Percentiles rank a stretch among this genome's conserved stretches.
phyloP scores from a whole-genome alignment of 2,329 filamentous ascomycete species.

The Ceratocystis destructans region DNA sequence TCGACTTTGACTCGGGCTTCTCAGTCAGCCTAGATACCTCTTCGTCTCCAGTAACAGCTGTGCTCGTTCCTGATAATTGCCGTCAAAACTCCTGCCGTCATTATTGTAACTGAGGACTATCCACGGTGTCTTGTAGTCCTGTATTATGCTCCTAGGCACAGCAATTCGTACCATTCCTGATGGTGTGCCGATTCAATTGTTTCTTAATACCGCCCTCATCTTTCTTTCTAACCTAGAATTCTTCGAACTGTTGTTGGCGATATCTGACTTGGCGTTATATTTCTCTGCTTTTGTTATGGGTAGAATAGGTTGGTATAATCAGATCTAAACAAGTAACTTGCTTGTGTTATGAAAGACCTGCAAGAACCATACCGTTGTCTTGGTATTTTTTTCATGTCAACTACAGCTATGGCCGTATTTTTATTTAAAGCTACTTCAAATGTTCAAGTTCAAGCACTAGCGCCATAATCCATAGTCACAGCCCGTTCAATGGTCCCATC shows the following conservation, averaged over 20 bases:
- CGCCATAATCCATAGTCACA: slow-evolving; percentile 1
- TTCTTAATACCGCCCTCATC: not conserved
- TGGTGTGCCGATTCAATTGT: not conserved
- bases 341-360: slow-evolving; percentile 6
- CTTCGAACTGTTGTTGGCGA: slow-evolving; percentile 11
- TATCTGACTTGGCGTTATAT: slow-evolving; percentile 18
- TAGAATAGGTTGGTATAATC: slow-evolving; percentile 14
- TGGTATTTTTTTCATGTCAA: slow-evolving; percentile 6
- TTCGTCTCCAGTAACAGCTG: not conserved
- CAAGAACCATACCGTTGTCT: slow-evolving; percentile 2
- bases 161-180: not conserved
- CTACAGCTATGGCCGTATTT: not conserved
- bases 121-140: not conserved
- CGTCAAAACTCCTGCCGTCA: not conserved
- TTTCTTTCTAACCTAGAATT: slow-evolving; percentile 14
- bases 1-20: not conserved
- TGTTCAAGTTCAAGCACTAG: too few relatives aligned
- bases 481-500: slow-evolving; percentile 36
- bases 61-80: not conserved
- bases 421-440: not conserved
- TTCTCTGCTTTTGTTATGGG: slow-evolving; percentile 12
- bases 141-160: not conserved
- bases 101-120: not conserved
- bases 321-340: slow-evolving; percentile 7
- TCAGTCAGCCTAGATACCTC: not conserved